Conservation (phyloP, 2,329 filamentous ascomycete species). For the Hymenotorrendiella dingleyae region DNA sequence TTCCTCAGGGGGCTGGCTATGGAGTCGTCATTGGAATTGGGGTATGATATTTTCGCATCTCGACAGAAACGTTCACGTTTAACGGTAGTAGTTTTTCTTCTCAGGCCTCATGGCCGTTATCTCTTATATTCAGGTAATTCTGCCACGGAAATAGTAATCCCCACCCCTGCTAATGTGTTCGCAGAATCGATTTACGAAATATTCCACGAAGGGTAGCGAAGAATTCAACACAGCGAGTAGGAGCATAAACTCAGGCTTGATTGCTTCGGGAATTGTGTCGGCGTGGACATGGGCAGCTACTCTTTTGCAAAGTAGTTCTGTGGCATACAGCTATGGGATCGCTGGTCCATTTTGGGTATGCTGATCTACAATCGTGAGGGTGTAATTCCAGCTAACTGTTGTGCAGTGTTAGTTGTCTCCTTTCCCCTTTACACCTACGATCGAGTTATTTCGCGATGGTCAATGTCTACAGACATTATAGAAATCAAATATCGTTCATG, state of each 20-base stretch:
- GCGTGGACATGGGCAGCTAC: slow-evolving; percentile 90
- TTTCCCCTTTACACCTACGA: slow-evolving; percentile 23
- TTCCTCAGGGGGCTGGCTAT: slow-evolving; percentile 38
- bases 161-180: neutral
- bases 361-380: too few species aligned
- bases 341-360: slow-evolving; percentile 60
- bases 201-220: slow-evolving; percentile 39
- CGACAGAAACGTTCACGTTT: neutral
- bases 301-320: slow-evolving; percentile 65
- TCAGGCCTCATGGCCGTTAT: slow-evolving; percentile 34
- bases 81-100: slow-evolving; percentile 28
- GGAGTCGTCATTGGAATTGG: slow-evolving; percentile 46
- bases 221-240: slow-evolving; percentile 84
- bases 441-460: too few species aligned
- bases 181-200: slow-evolving; percentile 7
- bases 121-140: slow-evolving; percentile 1
- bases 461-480: neutral
- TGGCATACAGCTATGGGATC: slow-evolving; percentile 70
- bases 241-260: slow-evolving; percentile 79
- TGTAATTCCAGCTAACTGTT: neutral
- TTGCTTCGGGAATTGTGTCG: slow-evolving; percentile 81
- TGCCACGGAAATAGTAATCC: neutral
- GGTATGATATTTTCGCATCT: slow-evolving; percentile 15
- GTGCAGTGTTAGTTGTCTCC: neutral
- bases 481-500: too few species aligned